Base-by-base conservation (phyloP, 495 filamentous ascomycete species). In the Parathielavia hyrcaniae region DNA sequence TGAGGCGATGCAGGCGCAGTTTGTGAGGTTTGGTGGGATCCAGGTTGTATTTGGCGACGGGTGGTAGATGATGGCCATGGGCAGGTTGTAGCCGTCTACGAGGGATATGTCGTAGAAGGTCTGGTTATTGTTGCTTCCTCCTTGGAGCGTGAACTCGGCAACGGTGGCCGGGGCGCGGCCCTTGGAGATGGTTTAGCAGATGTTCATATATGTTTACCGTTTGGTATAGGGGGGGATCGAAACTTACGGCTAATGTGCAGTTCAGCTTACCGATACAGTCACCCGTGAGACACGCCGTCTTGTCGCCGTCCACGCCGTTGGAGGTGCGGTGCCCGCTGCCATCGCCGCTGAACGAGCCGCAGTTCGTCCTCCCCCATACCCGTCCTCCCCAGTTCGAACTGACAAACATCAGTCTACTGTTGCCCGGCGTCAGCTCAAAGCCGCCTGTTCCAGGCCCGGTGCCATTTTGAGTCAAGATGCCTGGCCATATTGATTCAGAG, bases 21-120 rank as follows among this genome's bases (percentile, higher is more conserved):
- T 90, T 17, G 83, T 87, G n/a, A 88, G 75, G 63, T 87, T 88
- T 6, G 85, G 84, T 14, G 86, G 84, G 59, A 90, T 81, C 59
- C 79, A 77, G 13, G 70, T 74, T 10, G 74, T 71, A 66, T 86
- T 82, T 32, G 75, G 65, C 22, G 73, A 76, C 32, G 75, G 84
- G 47, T 80, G 74, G 66, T 78, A 84, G 53, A 86, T 73, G 56
- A 92, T 83, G 30, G 75, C 85, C 52, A 92, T 61, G 8, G 86
- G 86, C 10, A 91, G 71, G 68, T 91, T 91, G 77, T 91, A 91
- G 41, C 89, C 88, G 67, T 92, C 88, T 30, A 92, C 88, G 36
- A 91, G 79, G 36, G 86, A 89, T 58, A 92, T 86, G 69, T 92
- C 89, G 69, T 90, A 91, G 69, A 86, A 91, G 5, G 82, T 85